Conservation (phyloP, 23 red algal species). For the Gracilaria gracilis region DNA sequence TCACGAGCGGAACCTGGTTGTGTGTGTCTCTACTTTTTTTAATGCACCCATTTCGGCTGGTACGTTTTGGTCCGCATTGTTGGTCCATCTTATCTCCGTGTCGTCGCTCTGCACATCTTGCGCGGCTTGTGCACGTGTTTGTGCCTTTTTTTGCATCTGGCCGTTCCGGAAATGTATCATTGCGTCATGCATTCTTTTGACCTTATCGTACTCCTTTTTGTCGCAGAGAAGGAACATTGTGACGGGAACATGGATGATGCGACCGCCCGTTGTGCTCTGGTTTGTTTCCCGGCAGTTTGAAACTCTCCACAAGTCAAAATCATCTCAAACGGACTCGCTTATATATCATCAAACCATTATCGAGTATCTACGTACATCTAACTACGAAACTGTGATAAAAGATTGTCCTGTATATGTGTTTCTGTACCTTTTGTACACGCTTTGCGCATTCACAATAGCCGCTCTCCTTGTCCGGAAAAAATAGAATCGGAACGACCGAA, state of each 20-base stretch:
- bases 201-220: too few species aligned
- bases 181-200: too few species aligned
- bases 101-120: neutral
- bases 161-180: too few species aligned
- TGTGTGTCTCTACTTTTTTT: too few species aligned
- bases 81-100: neutral
- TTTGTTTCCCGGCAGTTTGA: neutral
- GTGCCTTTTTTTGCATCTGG: neutral
- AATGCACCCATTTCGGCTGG: neutral
- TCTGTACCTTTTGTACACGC: neutral
- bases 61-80: neutral
- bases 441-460: neutral
- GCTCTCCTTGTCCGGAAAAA: too few species aligned
- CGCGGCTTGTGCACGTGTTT: neutral
- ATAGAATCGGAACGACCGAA: too few species aligned
- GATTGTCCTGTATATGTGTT: neutral
- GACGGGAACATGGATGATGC: too few species aligned
- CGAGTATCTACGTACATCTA: neutral
- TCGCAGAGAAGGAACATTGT: too few species aligned
- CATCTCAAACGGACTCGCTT: neutral
- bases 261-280: too few species aligned
- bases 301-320: too few species aligned
- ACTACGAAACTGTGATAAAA: conserved; percentile 1
- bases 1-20: too few species aligned
- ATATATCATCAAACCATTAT: neutral